Conservation (phyloP, 2,329 filamentous ascomycete genomes). For the Pyrenochaeta sp. region DNA sequence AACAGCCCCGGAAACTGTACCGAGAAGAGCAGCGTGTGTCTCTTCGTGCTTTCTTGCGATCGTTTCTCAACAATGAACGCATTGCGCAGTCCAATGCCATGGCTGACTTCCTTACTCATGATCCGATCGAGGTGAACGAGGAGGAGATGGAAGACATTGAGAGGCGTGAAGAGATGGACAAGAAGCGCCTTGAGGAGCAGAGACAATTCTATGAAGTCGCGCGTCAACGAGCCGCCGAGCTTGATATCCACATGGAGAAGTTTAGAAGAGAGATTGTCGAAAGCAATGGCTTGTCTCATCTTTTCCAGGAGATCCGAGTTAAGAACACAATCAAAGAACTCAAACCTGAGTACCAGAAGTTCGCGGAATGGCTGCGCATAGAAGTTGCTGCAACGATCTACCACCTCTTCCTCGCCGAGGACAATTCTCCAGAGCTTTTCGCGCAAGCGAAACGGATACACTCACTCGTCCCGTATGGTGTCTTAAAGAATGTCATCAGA, state of each 20-base stretch:
- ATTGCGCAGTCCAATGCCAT: conserved; percentile 85
- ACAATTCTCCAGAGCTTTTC: conserved; percentile 96
- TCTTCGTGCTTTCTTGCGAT: conserved; percentile 87
- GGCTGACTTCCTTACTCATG: conserved; percentile 77
- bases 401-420: conserved; percentile 95
- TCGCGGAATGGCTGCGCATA: conserved; percentile 97
- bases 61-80: conserved; percentile 81
- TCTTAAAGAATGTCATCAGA: conserved; percentile 95
- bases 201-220: conserved; percentile 95
- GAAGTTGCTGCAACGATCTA: conserved; percentile 97
- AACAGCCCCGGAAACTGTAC: conserved; percentile 68
- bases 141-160: conserved; percentile 85
- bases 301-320: conserved; percentile 91
- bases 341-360: conserved; percentile 95
- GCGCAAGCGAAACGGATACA: conserved; percentile 94
- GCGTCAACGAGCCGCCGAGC: conserved; percentile 83
- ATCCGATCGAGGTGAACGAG: conserved; percentile 77
- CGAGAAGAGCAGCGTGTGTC: conserved; percentile 92
- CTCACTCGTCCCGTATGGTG: conserved; percentile 88
- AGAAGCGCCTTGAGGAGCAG: conserved; percentile 89
- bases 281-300: conserved; percentile 84
- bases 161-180: conserved; percentile 81
- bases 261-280: conserved; percentile 73
- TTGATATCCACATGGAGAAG: conserved; percentile 97
- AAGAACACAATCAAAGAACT: conserved; percentile 88